These are phyloP conservation scores for Gossypium schwendimanii DNA, from an alignment of 441 rosid genomes.

Conservation along the genomic window DNA sequence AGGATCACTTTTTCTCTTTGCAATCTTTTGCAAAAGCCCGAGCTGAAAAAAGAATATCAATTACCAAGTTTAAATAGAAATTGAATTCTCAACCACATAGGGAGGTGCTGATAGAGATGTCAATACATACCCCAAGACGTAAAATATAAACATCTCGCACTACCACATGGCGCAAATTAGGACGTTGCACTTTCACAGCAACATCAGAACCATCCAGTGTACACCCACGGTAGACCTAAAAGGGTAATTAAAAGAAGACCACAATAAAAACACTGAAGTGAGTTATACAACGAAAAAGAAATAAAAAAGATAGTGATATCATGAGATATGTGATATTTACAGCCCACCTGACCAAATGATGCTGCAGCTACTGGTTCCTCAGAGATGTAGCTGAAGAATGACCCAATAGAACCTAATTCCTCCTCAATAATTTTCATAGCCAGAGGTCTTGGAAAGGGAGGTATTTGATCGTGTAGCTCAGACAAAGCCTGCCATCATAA, in stretches of 20 bases:
- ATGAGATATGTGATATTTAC: constrained; percentile 8
- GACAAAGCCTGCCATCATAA: constrained; percentile 71
- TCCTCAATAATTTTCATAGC: constrained; percentile 86
- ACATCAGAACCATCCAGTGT: constrained; percentile 74
- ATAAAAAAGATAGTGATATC: neutral
- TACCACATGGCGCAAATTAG: constrained; percentile 74
- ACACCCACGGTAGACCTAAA: constrained; percentile 74
- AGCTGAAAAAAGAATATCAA: constrained; percentile 40
- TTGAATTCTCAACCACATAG: constrained; percentile 11
- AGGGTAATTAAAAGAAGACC: constrained; percentile 2
- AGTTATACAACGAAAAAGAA: neutral
- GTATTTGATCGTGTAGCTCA: constrained; percentile 86
- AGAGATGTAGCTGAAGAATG: constrained; percentile 64
- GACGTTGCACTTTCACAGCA: constrained; percentile 97
- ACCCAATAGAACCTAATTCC: constrained; percentile 67
- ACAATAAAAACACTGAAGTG: neutral
- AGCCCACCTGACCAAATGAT: constrained; percentile 86
- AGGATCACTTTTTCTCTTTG: constrained; percentile 78
- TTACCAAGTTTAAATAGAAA: constrained; percentile 16
- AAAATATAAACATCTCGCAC: constrained; percentile 83
- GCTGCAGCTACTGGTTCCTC: constrained; percentile 92
- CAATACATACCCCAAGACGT: constrained; percentile 75
- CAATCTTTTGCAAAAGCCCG: constrained; percentile 80
- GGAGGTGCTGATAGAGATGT: constrained; percentile 3
- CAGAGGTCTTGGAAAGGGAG: constrained; percentile 65